phyloP scores from a whole-genome alignment of 1,139 yeast genomes.

The Wickerhamomyces sp. region DNA sequence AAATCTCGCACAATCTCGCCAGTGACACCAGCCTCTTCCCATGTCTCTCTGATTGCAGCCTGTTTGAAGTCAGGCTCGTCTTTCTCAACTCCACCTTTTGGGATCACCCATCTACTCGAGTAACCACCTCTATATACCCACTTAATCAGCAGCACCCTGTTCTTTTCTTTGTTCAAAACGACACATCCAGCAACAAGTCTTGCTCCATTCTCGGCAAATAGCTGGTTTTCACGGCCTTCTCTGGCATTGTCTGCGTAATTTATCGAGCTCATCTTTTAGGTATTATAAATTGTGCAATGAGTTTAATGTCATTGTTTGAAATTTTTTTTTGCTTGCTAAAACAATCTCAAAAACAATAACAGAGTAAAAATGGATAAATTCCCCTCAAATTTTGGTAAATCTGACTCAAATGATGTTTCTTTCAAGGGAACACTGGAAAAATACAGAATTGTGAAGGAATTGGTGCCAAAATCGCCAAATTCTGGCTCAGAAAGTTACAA shows the following conservation, averaged over 20 bases:
- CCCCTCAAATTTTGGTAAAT: conserved; percentile 2
- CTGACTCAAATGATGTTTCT: background rate
- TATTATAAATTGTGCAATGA: too few species aligned
- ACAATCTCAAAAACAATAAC: too few species aligned
- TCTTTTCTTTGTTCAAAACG: conserved; percentile 53
- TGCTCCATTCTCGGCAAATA: conserved; percentile 58
- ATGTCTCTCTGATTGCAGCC: conserved; percentile 77
- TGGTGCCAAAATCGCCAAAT: too few species aligned
- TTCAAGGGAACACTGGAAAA: too few species aligned
- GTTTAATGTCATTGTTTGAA: background rate
- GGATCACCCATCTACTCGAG: conserved; percentile 74
- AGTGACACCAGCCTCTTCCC: conserved; percentile 96
- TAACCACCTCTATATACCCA: too few species aligned
- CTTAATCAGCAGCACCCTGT: conserved; percentile 70
- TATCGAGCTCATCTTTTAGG: background rate
- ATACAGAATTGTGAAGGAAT: too few species aligned
- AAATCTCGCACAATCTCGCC: conserved; percentile 54
- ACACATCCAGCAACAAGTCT: conserved; percentile 88
- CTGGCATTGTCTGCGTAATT: conserved; percentile 5
- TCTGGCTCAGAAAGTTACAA: background rate
- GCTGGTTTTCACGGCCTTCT: conserved; percentile 26
- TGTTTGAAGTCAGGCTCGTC: conserved; percentile 60
- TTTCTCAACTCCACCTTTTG: conserved; percentile 91
- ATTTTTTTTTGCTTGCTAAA: too few species aligned
- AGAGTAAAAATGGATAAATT: conserved; percentile 8